Evolutionary conservation across 768 basidiomycete genomes (phyloP), one percentile per base, ranked within the genome.

Genomic region (Multifurca ochricompacta): DNA sequence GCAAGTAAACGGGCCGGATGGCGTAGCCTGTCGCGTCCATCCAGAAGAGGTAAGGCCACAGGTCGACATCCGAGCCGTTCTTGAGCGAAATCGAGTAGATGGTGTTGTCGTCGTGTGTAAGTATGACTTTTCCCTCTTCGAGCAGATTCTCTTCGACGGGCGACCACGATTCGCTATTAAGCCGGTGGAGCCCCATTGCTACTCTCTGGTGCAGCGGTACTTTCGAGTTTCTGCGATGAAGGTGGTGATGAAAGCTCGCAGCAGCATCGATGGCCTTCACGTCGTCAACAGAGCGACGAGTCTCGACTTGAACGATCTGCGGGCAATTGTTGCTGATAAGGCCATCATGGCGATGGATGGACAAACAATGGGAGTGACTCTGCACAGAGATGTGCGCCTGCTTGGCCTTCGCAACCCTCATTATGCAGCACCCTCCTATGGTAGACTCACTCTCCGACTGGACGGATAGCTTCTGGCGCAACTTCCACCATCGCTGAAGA

Each of bases 1-100:
- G 77, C 44, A 76, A 76, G 64, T 80, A 80, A n/a, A 82, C 65
- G 51, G 80, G 70, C 51, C 73, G 76, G 56, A 79, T 78, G 47
- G 71, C 72, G 54, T 81, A 77, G 36, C 71, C 75, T 50, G 72
- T 74, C 2, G 79, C 74, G 61, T 83, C 79, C 77, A 83, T 78
- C 63, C 78, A 81, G 1, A 74, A 74, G 31, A 83, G 70, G 63
- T 80, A 81, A 30, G 82, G 80, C 81, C 81, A 83, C 27, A 83
- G 73, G 63, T 79, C 76, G 52, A 66, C 59, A 58, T 74, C 71
- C 1, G 81, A 73, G 34, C 69, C 64, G 58, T 83, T 82, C 55
- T 70, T 73, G 21, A 83, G 64, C 32, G 74, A 67, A 43, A 82
- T 67, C 34, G 70, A 66, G 56, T 79, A 82, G 18, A 77, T 69